A percentile compares a stretch with the other conserved stretches of the same genome.
Conservation (phyloP, 2,329 filamentous ascomycete species). For the Fusarium gaditjirri region DNA sequence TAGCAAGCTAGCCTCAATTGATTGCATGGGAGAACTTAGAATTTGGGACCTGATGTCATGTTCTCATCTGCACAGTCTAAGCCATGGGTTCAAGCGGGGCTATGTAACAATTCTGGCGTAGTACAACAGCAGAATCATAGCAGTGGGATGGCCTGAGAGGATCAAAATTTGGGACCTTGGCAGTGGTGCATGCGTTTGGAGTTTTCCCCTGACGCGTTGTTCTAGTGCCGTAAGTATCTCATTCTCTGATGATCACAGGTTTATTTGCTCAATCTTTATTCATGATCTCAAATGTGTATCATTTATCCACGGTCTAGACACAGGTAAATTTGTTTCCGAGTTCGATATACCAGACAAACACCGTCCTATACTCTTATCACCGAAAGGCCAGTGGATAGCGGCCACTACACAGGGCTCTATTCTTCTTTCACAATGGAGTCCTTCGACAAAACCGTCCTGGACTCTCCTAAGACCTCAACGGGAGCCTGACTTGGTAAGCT, state of each 20-base stretch:
- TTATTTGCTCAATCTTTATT: not conserved
- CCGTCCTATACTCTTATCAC: accelerated
- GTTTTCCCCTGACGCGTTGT: accelerated
- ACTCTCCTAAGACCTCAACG: not conserved
- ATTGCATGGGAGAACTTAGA: accelerated
- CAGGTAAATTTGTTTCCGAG: too few relatives aligned
- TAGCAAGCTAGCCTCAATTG: not conserved
- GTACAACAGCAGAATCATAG: not conserved
- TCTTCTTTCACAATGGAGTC: not conserved
- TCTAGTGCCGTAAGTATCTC: not conserved
- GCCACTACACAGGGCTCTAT: accelerated
- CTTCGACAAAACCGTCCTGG: accelerated
- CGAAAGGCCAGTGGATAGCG: not conserved
- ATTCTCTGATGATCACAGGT: not conserved
- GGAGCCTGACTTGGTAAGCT: accelerated
- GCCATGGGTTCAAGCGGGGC: accelerated
- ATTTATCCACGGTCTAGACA: accelerated
- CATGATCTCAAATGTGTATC: too few relatives aligned
- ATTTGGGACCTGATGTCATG: not conserved
- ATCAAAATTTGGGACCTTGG: not conserved
- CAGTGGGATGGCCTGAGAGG: not conserved
- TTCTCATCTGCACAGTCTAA: not conserved
- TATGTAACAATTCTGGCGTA: not conserved
- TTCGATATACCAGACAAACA: not conserved
- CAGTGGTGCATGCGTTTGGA: too few relatives aligned